Base-by-base conservation (phyloP, 148 eudicot genomes). In the Camellia japonica region DNA sequence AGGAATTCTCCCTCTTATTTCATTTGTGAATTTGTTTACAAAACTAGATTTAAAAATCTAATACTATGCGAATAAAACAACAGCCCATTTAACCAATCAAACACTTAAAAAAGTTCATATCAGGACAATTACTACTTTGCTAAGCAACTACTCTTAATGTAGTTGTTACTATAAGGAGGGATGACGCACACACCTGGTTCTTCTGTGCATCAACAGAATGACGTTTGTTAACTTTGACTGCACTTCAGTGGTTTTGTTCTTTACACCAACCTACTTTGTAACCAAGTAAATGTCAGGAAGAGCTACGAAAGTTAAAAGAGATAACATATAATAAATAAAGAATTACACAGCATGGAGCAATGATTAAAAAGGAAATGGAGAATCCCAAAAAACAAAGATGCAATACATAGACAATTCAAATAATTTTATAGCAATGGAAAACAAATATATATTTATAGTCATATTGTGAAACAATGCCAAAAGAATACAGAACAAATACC, bases 181-280 rank as follows among this genome's bases (percentile, higher is more conserved):
- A 51, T 38, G 62, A 52, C 16, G 47, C 13, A 73, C 77, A 47
- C 66, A 93, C 99, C 98, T 96, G 97, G 87, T 93, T 92, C 87
- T 87, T 96, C 89, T 88, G 90, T 76, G 89, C 82, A 88, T 96
- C 98, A 66, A 93, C 91, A 92, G 80, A 77, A 96, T 83, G 63
- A 83, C 92, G 87, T 87, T 92, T 64, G 97, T 81, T 78, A 87
- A 88, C 87, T 92, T 93, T 41, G 97, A 90, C 84, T 90, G 97
- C 63, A 92, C 90, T 87, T 92, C 99, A 15, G 88, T 81, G 73
- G 93, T 90, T 83, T 85, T 93, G 78, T 77, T 96, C 87, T 93
- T 93, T 77, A 96, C 92, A 76, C 99, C 99, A 69, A 96, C 99
- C 99, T 96, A 84, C 80, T 80, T 61, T 76, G 58, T 52, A 54